Conservation (phyloP, 2,329 filamentous ascomycete species). For the Aspergillus floridensis region DNA sequence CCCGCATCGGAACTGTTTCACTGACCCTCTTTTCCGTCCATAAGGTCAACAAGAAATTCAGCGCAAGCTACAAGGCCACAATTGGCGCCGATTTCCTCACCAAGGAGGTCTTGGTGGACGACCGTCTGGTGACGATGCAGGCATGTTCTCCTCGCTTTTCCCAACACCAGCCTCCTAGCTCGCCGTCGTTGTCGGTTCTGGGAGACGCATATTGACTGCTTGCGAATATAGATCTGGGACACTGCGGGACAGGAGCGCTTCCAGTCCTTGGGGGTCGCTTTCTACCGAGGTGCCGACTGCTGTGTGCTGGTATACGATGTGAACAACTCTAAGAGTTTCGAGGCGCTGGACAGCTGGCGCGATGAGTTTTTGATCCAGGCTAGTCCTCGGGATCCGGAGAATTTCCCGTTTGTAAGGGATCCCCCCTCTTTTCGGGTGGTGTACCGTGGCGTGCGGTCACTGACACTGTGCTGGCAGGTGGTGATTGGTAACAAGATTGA, state of each 20-base stretch:
- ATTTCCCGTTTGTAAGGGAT: constrained; percentile 80
- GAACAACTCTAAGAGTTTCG: constrained; percentile 99
- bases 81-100: constrained; percentile 98
- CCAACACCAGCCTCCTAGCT: too few species aligned
- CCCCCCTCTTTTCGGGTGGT: too few species aligned
- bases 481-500: constrained; percentile 99
- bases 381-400: constrained; percentile 91
- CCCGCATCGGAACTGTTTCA: constrained; percentile 1
- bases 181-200: neutral
- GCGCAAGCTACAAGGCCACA: constrained; percentile 98
- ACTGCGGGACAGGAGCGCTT: constrained; percentile 97
- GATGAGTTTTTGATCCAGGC: constrained; percentile 98
- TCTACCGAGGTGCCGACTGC: constrained; percentile 96
- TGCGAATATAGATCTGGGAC: constrained; percentile 80
- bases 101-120: constrained; percentile 95
- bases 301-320: constrained; percentile 98
- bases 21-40: constrained; percentile 15
- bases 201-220: constrained; percentile 7
- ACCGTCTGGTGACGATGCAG: constrained; percentile 98
- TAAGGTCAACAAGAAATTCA: constrained; percentile 99
- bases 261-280: constrained; percentile 93
- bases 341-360: constrained; percentile 95
- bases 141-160: constrained; percentile 45
- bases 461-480: constrained; percentile 54
- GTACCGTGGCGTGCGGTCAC: neutral